phyloP scores from a whole-genome alignment of 73 alveolate species.

The Paramecium biaurelia region DNA sequence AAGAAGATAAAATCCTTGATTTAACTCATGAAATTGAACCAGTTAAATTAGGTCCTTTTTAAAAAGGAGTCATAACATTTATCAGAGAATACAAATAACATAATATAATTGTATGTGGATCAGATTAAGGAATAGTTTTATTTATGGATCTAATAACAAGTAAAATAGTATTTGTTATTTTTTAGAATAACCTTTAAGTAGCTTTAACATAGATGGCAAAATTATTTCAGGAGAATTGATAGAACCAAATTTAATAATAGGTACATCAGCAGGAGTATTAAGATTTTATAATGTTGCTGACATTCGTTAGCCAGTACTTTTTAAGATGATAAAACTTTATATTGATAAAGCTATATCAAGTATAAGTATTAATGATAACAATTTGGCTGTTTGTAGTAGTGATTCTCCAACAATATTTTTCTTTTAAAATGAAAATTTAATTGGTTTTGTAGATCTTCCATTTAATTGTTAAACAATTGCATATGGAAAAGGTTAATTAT shows the following conservation, averaged over 20 bases:
- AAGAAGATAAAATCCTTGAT: conserved; percentile 20
- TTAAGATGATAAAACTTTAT: conserved; percentile 15
- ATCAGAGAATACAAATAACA: conserved; percentile 41
- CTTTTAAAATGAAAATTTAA: conserved; percentile 16
- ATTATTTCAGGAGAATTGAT: not conserved
- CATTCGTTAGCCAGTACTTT: conserved; percentile 12
- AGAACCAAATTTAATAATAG: not conserved
- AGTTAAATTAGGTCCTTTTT: conserved; percentile 49
- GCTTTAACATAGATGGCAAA: not conserved
- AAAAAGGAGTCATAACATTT: conserved; percentile 38
- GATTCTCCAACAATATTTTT: conserved; percentile 12
- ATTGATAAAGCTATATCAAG: not conserved
- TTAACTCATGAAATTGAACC: conserved; percentile 45
- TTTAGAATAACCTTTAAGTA: not conserved
- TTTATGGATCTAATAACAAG: conserved; percentile 55
- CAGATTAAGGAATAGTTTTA: conserved; percentile 16
- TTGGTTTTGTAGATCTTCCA: conserved; percentile 35
- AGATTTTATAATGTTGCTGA: conserved; percentile 50
- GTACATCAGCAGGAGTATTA: conserved; percentile 41
- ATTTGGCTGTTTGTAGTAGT: not conserved
- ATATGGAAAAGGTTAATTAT: not conserved
- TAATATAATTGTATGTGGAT: conserved; percentile 50
- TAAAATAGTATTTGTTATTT: not conserved
- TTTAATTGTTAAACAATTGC: conserved; percentile 13
- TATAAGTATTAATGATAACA: not conserved